phyloP scores from a whole-genome alignment of 2,329 filamentous ascomycete species.

The Leptographium wingfieldii region DNA sequence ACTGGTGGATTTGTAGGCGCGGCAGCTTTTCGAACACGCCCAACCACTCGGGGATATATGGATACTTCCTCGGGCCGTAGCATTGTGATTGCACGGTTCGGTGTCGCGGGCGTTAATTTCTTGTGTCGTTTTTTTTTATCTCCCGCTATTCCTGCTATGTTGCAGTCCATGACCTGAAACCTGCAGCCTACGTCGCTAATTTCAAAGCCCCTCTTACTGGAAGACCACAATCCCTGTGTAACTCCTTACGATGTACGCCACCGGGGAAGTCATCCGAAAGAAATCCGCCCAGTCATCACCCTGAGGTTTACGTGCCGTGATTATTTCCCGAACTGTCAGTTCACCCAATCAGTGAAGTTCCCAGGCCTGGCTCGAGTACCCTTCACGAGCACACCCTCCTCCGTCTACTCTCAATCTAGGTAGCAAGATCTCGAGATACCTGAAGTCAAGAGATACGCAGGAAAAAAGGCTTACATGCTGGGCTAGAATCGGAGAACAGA shows the following conservation, averaged over 20 bases:
- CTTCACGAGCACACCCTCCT: not conserved
- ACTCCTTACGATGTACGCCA: not conserved
- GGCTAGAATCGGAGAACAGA: not conserved
- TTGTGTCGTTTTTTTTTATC: not conserved
- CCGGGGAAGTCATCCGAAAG: not conserved
- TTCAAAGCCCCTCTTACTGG: not conserved
- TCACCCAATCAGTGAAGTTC: not conserved
- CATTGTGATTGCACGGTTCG: not conserved
- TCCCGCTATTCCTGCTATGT: not conserved
- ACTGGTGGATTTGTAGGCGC: not conserved
- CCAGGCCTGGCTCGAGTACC: not conserved
- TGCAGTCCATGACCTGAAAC: not conserved
- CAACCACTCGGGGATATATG: not conserved
- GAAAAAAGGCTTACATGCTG: too few relatives aligned
- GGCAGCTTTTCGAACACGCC: not conserved
- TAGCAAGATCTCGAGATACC: too few relatives aligned
- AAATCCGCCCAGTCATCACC: not conserved
- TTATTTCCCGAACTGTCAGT: not conserved
- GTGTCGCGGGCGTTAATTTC: not conserved
- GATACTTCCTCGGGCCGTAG: not conserved
- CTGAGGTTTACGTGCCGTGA: not conserved
- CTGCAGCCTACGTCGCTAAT: not conserved
- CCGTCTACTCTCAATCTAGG: not conserved
- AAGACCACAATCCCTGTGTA: not conserved
- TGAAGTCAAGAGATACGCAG: too few relatives aligned